phyloP scores from a whole-genome alignment of 306 rosid species.

The Cucurbita pepo region DNA sequence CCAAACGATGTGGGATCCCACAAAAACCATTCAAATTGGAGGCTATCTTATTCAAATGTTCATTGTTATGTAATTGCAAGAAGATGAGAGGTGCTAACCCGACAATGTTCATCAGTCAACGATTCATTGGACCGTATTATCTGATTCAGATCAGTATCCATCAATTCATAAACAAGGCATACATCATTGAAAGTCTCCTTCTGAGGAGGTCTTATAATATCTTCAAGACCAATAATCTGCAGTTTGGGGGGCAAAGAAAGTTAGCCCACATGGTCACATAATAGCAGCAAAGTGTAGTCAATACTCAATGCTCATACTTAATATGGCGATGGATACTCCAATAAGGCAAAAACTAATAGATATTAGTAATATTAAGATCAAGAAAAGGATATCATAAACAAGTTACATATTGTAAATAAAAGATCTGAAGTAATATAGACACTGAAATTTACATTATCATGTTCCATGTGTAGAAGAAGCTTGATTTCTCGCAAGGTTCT shows the following conservation, averaged over 20 bases:
- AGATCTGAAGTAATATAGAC: background rate
- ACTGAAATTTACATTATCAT: slow-evolving; percentile 61
- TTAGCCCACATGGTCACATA: background rate
- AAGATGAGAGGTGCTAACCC: slow-evolving; percentile 38
- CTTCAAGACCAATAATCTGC: slow-evolving; percentile 73
- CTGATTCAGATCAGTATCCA: slow-evolving; percentile 95
- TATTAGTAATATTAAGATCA: background rate
- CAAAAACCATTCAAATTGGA: background rate
- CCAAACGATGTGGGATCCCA: too few species aligned
- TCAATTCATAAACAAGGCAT: slow-evolving; percentile 64
- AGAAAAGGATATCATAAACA: background rate
- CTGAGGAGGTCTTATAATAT: slow-evolving; percentile 80
- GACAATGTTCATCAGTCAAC: slow-evolving; percentile 88
- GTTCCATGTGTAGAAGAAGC: slow-evolving; percentile 89
- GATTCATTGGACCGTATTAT: slow-evolving; percentile 75
- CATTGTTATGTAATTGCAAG: slow-evolving; percentile 1
- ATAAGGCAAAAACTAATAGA: background rate
- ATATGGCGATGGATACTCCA: background rate
- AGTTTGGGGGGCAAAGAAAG: slow-evolving; percentile 10
- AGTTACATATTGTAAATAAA: background rate
- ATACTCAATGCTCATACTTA: background rate
- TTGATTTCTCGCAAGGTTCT: slow-evolving; percentile 89
- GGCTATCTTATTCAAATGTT: background rate
- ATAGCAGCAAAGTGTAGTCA: too few species aligned
- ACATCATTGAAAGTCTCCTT: slow-evolving; percentile 87